Base-by-base conservation (phyloP, 805 yeast species). In the Starmerella davenportii region DNA sequence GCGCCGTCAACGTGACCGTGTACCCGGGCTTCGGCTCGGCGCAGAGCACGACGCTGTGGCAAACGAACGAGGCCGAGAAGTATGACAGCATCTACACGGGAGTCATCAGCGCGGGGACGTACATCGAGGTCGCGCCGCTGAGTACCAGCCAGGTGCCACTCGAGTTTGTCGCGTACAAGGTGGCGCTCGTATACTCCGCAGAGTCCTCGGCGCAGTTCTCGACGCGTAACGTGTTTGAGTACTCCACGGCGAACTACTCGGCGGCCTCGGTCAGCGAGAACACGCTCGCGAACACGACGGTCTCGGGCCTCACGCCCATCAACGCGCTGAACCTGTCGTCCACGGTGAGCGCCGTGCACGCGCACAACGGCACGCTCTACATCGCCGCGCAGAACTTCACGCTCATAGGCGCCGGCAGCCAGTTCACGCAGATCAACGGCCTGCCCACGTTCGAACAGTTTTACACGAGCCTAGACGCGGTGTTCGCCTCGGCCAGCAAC, bases 1-100 rank as follows among this genome's bases (percentile, higher is more conserved):
- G 93, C 9, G 67, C 71, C 20, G 87, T 80, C 3, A 80, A 80
- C 49, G 94, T 76, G 0, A 68, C 92, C 0, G 62, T 85, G 2
- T 61, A 57, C 44, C 68, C 69, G 29, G 65, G 64, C 8, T 62
- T 66, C 24, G 70, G 68, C 18, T 47, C 52, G 0, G 50, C 61
- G 14, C 58, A 58, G 4, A 40, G 66, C 1, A 49, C 74, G 3
- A 50, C 71, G 1, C 62, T 87, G 18, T 82, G 72, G 54, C 96
- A 90, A 58, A 82, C 81, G 35, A 90, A 90, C 55, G 63, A 71
- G 27, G 68, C 72, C 40, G 68, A 75, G 36, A 90, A 90, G 55
- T 87, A 81, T 54, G 96, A 90, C 56, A 63, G 67, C 16, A 52
- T 90, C 5, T 87, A 60, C 54, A 61, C 67, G 32, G 98, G 96